Percentiles rank a stretch among this genome's conserved stretches.
Conservation (phyloP, 1,284 basidiomycete species). For the Blastosporella zonata region DNA sequence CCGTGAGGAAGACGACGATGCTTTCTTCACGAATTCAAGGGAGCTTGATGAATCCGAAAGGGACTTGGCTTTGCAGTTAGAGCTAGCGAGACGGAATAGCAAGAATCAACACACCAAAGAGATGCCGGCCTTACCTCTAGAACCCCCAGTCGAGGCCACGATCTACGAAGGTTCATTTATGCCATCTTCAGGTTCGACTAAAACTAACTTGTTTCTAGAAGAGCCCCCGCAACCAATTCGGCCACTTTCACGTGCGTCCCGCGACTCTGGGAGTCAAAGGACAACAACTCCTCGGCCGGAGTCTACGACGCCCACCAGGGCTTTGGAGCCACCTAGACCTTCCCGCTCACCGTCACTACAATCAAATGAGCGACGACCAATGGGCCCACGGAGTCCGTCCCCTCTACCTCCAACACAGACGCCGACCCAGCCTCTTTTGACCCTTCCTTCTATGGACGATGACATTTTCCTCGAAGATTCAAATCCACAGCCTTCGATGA, state of each 20-base stretch:
- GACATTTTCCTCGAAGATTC: constrained; percentile 37
- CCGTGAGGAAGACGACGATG: constrained; percentile 42
- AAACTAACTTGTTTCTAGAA: constrained; percentile 38
- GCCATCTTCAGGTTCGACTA: constrained; percentile 1
- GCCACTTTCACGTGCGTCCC: constrained; percentile 51
- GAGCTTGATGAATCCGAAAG: constrained; percentile 64
- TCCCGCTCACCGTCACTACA: constrained; percentile 42
- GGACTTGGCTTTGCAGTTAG: constrained; percentile 70
- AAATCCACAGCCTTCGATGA: constrained; percentile 18
- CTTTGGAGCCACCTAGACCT: constrained; percentile 33
- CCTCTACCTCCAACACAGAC: constrained; percentile 50
- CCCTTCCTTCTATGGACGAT: constrained; percentile 41
- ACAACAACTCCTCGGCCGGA: constrained; percentile 41
- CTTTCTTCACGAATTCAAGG: constrained; percentile 30
- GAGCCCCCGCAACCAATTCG: constrained; percentile 53
- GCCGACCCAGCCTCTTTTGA: constrained; percentile 28
- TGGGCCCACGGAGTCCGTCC: constrained; percentile 70
- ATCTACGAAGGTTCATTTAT: constrained; percentile 66
- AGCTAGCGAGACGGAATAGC: constrained; percentile 79
- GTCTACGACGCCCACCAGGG: constrained; percentile 27
- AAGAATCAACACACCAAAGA: constrained; percentile 62
- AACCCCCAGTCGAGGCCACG: constrained; percentile 54
- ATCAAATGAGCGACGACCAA: constrained; percentile 54
- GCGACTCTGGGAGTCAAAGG: constrained; percentile 37
- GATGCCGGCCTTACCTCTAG: constrained; percentile 35